Conservation (phyloP, 495 filamentous ascomycete species). For the Penicillium nucicola region DNA sequence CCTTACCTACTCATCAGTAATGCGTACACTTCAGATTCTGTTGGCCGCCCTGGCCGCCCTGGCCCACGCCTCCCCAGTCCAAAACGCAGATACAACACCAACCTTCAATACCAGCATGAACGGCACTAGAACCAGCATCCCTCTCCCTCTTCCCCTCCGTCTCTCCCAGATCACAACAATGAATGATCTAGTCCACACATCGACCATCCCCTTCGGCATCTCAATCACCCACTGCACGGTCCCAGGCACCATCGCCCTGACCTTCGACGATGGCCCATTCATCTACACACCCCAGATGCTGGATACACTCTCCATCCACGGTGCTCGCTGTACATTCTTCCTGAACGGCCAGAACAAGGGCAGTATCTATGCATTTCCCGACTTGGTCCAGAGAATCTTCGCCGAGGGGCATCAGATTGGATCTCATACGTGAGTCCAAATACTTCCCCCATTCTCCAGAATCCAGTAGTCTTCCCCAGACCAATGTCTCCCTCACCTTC, state of each 20-base stretch:
- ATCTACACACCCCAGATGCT: conserved; percentile 62
- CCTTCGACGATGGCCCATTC: conserved; percentile 73
- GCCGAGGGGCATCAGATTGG: conserved; percentile 69
- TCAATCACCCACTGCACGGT: conserved; percentile 58
- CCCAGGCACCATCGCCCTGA: conserved; percentile 62
- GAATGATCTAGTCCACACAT: not conserved
- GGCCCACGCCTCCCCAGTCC: conserved; percentile 1
- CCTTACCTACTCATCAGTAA: not conserved
- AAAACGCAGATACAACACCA: not conserved
- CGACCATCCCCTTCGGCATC: conserved; percentile 47
- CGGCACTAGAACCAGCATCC: not conserved
- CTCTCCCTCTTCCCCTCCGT: too few species aligned
- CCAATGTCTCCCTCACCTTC: too few species aligned
- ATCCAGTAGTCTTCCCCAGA: not conserved
- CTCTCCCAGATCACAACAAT: too few species aligned
- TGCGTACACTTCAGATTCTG: not conserved
- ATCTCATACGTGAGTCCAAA: conserved; percentile 61
- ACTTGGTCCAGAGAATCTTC: conserved; percentile 58
- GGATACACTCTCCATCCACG: conserved; percentile 56
- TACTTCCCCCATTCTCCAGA: not conserved
- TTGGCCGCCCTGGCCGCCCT: not conserved
- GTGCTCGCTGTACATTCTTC: conserved; percentile 70
- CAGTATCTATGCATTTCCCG: conserved; percentile 42
- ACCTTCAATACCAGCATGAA: not conserved
- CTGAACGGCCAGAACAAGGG: conserved; percentile 68